A percentile compares a stretch with the other conserved stretches of the same genome.
These are phyloP conservation scores for Lachancea lanzarotensis DNA, from an alignment of 805 yeast genomes.

Conservation along the genomic window DNA sequence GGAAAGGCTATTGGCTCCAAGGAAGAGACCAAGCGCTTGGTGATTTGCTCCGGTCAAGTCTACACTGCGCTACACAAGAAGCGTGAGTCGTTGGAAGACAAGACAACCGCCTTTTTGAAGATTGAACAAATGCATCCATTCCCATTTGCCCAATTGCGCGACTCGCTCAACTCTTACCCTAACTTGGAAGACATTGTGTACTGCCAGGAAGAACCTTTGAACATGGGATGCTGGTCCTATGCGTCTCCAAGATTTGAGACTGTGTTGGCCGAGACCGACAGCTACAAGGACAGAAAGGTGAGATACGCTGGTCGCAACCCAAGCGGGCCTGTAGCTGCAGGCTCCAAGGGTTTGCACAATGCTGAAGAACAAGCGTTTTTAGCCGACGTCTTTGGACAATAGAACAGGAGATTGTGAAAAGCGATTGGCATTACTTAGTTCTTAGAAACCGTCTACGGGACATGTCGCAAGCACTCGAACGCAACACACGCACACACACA, in stretches of 20 bases:
- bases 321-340: constrained; percentile 97
- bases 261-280: constrained; percentile 65
- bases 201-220: constrained; percentile 98
- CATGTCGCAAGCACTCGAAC: background rate
- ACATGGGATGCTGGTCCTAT: constrained; percentile 85
- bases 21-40: constrained; percentile 82
- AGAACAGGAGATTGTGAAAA: background rate
- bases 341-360: constrained; percentile 79
- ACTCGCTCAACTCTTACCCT: constrained; percentile 72
- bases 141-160: constrained; percentile 94
- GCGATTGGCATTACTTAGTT: background rate
- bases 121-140: constrained; percentile 96
- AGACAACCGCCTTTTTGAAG: constrained; percentile 79
- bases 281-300: constrained; percentile 48
- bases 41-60: constrained; percentile 88
- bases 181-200: constrained; percentile 82
- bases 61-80: constrained; percentile 86
- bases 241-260: constrained; percentile 80
- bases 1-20: constrained; percentile 70
- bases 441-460: background rate
- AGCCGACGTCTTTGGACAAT: constrained; percentile 55
- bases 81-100: constrained; percentile 71
- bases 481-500: background rate
- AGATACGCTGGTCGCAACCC: constrained; percentile 98
- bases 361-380: constrained; percentile 87